Conservation (phyloP, 805 yeast species). For the Clavispora phyllophila region DNA sequence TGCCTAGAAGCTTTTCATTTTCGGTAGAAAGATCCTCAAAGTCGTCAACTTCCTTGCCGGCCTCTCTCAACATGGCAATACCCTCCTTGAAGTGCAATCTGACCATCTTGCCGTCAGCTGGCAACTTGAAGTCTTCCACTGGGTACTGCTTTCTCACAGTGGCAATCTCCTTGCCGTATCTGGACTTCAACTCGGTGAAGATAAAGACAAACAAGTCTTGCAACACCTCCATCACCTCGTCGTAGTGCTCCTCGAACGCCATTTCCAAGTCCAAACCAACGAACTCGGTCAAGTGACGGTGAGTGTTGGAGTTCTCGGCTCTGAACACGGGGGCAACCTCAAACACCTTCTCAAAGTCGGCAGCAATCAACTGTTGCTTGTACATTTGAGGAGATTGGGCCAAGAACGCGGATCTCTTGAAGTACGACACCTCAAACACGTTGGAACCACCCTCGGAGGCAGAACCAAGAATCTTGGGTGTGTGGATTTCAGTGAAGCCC, state of each 20-base stretch:
- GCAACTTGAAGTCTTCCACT: constrained; percentile 94
- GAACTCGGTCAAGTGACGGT: constrained; percentile 99
- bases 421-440: constrained; percentile 89
- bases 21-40: constrained; percentile 90
- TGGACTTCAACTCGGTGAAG: constrained; percentile 72
- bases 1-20: constrained; percentile 90
- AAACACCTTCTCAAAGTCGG: constrained; percentile 93
- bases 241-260: constrained; percentile 97
- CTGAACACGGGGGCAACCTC: constrained; percentile 98
- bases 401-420: constrained; percentile 86
- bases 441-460: constrained; percentile 98
- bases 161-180: constrained; percentile 82
- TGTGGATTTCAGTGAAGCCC: constrained; percentile 86
- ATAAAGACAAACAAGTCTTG: constrained; percentile 81
- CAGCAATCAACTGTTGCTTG: constrained; percentile 97
- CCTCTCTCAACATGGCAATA: constrained; percentile 75
- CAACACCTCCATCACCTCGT: constrained; percentile 68
- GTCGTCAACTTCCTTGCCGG: constrained; percentile 82
- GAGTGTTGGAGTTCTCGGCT: constrained; percentile 98
- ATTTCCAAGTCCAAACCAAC: constrained; percentile 96
- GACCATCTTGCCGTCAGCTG: constrained; percentile 91
- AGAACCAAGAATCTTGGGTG: constrained; percentile 93
- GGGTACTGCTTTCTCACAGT: constrained; percentile 92
- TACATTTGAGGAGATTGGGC: constrained; percentile 98
- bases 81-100: constrained; percentile 88